Conservation (phyloP, 768 basidiomycete species). For the Suillus brevipes region DNA sequence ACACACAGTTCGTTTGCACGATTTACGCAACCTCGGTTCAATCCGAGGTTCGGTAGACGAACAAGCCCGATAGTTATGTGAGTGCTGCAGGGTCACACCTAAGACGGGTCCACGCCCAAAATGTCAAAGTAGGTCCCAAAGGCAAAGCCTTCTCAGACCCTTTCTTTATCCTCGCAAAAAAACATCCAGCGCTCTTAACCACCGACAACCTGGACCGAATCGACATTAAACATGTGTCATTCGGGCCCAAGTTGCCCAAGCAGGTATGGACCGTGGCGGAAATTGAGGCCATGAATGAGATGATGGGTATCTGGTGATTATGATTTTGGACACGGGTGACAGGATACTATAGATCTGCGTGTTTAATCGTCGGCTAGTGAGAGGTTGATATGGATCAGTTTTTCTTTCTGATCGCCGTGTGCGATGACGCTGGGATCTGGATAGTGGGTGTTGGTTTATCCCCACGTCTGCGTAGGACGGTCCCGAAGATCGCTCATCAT, state of each 20-base stretch:
- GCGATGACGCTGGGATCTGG: not conserved
- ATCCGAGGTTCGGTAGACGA: constrained; percentile 42
- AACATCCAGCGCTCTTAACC: not conserved
- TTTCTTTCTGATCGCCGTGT: not conserved
- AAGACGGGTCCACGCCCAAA: constrained; percentile 47
- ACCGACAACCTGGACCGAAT: constrained; percentile 25
- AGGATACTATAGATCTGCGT: constrained; percentile 41
- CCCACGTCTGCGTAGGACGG: no score
- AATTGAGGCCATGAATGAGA: constrained; percentile 38
- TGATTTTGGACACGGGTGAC: constrained; percentile 34
- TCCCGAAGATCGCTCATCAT: no score
- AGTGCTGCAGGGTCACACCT: constrained; percentile 36
- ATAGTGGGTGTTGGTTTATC: not conserved
- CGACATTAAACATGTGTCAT: constrained; percentile 24
- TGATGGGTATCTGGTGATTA: constrained; percentile 24
- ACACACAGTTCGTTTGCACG: constrained; percentile 42
- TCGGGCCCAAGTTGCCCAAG: constrained; percentile 53
- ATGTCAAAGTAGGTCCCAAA: constrained; percentile 45
- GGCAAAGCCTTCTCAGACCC: constrained; percentile 15
- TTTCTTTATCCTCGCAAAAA: no score
- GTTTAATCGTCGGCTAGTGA: constrained; percentile 41
- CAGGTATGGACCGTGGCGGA: constrained; percentile 45
- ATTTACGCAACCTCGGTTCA: constrained; percentile 39
- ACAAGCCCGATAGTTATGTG: constrained; percentile 29
- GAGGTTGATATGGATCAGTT: constrained; percentile 37